These are phyloP conservation scores for Cladophialophora exuberans DNA, from an alignment of 2,329 filamentous ascomycete species.

Conservation along the genomic window DNA sequence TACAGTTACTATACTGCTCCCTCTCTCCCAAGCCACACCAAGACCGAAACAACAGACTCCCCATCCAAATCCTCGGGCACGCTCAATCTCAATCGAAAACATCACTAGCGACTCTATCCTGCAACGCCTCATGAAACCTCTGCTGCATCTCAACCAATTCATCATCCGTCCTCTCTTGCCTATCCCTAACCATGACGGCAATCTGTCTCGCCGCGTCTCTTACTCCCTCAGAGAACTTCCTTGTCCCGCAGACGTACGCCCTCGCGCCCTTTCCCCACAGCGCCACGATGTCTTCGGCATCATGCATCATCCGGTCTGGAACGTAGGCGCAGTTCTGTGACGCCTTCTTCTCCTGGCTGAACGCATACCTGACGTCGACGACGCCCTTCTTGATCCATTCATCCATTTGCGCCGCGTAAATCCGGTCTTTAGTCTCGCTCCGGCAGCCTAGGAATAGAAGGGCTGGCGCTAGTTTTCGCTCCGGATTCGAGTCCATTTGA, in stretches of 20 bases:
- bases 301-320: constrained; percentile 55
- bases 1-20: no score
- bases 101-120: constrained; percentile 19
- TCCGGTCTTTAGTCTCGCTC: constrained; percentile 56
- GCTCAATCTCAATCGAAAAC: constrained; percentile 21
- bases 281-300: constrained; percentile 49
- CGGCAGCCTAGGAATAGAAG: constrained; percentile 70
- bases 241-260: constrained; percentile 67
- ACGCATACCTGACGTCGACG: constrained; percentile 65
- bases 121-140: constrained; percentile 3
- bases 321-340: constrained; percentile 57
- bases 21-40: no score
- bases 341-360: constrained; percentile 52
- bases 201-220: constrained; percentile 44
- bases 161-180: constrained; percentile 32
- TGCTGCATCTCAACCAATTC: constrained; percentile 40
- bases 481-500: constrained; percentile 41
- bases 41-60: no score
- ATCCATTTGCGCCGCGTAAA: constrained; percentile 58
- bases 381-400: constrained; percentile 64
- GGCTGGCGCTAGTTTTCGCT: constrained; percentile 58
- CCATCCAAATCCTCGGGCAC: no score
- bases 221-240: constrained; percentile 55
- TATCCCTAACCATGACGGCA: constrained; percentile 35
- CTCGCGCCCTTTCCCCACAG: constrained; percentile 56